Base-by-base conservation (phyloP, 495 filamentous ascomycete genomes). In the Talaromyces stipitatus region DNA sequence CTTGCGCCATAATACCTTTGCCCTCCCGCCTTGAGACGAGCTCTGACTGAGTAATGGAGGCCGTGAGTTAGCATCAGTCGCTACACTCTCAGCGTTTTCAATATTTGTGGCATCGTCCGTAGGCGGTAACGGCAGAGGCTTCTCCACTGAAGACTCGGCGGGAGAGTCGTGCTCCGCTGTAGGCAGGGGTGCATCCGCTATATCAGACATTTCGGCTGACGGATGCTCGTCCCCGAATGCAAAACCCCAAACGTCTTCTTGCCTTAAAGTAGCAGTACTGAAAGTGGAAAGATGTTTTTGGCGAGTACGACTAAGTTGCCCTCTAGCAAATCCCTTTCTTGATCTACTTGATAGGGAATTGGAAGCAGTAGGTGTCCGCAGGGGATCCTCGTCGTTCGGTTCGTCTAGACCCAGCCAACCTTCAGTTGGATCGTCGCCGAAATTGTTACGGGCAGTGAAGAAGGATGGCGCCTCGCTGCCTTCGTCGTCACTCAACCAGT, bases 401-500 rank as follows among this genome's bases (percentile, higher is more conserved):
- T 76, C 67, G 50, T 72, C 69, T 28, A 78, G 66, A 55, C 72
- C 72, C 58, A 80, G 69, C 74, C 69, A 74, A 50, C 68, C 69
- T 70, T 74, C 71, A 28, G 66, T 72, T 47, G 60, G 64, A 59
- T 71, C 75, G 66, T 78, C 75, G 11, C 70, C 72, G 38, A 75
- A 72, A 23, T 75, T 65, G 41, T 75, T 73, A 28, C 66, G 66
- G 3, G 75, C 73, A 5, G 75, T 75, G 30, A 73, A 66, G 56
- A 75, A 76, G 3, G 75, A 78, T 0, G 73, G 75, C 6, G 75
- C 71, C 46, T 78, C 75, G 45, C 75, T 74, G 62, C 81, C 84
- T 24, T 82, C 80, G 60, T 85, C 85, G 85, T 90, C 87, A 63
- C 86, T 90, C 43, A 87, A 69, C 87, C 87, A 90, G 66, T 86